Percentiles rank a stretch among this genome's conserved stretches.
Evolutionary conservation across 352 stramenopile genomes (phyloP).

Genomic region (Globisporangium perplexum): DNA sequence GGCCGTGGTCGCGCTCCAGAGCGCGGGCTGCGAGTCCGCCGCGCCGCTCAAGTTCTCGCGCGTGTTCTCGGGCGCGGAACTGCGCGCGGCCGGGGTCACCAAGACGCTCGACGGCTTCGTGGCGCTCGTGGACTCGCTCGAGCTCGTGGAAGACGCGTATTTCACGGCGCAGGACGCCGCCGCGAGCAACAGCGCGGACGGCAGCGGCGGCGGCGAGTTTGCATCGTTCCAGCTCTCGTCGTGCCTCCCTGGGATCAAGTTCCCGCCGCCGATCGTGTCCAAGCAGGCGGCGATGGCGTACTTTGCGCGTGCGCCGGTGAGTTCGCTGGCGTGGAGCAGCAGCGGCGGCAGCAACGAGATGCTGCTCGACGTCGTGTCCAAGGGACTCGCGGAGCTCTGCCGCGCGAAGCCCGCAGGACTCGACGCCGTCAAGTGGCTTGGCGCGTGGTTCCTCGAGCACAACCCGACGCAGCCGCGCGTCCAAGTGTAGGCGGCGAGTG

Average conservation of each 20-base stretch:
- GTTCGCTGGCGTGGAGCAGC: constrained; percentile 49
- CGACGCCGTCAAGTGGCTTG: constrained; percentile 79
- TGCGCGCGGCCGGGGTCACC: constrained; percentile 35
- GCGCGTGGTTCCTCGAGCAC: constrained; percentile 77
- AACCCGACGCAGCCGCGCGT: constrained; percentile 85
- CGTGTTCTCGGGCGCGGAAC: constrained; percentile 47
- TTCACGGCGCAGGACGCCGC: constrained; percentile 46
- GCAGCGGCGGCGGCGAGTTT: constrained; percentile 28
- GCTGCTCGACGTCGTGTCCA: constrained; percentile 64
- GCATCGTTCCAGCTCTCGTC: constrained; percentile 60
- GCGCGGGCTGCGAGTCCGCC: constrained; percentile 17
- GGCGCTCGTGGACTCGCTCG: constrained; percentile 52
- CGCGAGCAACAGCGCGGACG: constrained; percentile 11
- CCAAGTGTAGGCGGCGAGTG: constrained; percentile 13
- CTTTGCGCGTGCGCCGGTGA: constrained; percentile 45
- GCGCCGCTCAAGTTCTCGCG: constrained; percentile 55
- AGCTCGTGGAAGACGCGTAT: constrained; percentile 61
- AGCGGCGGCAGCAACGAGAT: constrained; percentile 27
- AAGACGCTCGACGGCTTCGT: constrained; percentile 64
- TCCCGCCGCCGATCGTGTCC: constrained; percentile 51
- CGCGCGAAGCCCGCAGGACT: constrained; percentile 69
- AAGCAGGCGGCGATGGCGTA: constrained; percentile 52
- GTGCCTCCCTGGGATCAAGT: constrained; percentile 46
- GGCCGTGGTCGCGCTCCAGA: constrained; percentile 46
- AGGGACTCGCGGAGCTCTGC: constrained; percentile 74